phyloP scores from a whole-genome alignment of 1,284 basidiomycete genomes.

The Trichosporon sp. region DNA sequence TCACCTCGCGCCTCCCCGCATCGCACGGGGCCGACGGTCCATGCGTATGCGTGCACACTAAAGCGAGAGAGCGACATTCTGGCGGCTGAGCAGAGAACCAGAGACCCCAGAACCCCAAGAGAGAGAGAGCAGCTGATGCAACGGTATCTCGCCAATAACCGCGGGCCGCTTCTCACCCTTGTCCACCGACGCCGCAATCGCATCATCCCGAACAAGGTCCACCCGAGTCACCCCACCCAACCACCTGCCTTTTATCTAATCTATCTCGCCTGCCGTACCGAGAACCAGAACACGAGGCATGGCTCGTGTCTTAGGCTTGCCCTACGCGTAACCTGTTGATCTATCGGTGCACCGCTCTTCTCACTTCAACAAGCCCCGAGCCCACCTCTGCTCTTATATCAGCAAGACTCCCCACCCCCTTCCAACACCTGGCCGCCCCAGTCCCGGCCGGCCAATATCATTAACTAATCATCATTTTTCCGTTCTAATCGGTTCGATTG shows the following conservation, averaged over 20 bases:
- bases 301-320: constrained; percentile 12
- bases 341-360: background rate
- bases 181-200: constrained; percentile 18
- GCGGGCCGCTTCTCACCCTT: constrained; percentile 15
- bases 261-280: constrained; percentile 15
- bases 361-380: background rate
- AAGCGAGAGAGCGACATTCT: background rate
- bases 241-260: constrained; percentile 20
- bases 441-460: background rate
- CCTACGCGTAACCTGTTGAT: constrained; percentile 5
- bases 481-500: background rate
- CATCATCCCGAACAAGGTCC: constrained; percentile 19
- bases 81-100: background rate
- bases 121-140: background rate
- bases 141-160: background rate
- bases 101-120: background rate
- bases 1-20: constrained; percentile 2
- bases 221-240: constrained; percentile 20
- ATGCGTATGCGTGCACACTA: background rate
- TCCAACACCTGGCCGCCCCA: background rate
- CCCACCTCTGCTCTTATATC: constrained; percentile 5
- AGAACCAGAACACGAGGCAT: constrained; percentile 17
- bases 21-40: constrained; percentile 5
- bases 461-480: background rate
- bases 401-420: constrained; percentile 3